A percentile compares a stretch with the other conserved stretches of the same genome.
Conservation (phyloP, 306 rosid genomes). For the Erythrophleum fordii region DNA sequence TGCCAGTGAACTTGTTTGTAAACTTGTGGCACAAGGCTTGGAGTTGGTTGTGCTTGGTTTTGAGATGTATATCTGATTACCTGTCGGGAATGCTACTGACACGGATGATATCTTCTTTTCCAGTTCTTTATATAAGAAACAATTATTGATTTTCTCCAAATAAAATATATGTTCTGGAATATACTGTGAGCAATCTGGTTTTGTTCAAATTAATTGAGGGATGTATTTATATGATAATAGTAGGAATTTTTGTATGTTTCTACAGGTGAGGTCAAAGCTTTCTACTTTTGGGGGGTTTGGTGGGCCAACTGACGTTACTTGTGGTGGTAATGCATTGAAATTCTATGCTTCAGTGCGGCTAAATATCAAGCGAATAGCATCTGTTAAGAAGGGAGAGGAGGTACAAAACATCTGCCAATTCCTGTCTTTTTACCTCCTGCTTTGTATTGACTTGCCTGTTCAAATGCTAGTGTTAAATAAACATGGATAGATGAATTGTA, state of each 20-base stretch:
- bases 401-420: conserved; percentile 44
- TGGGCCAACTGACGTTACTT: conserved; percentile 82
- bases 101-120: conserved; percentile 5
- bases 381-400: conserved; percentile 90
- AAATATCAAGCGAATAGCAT: conserved; percentile 68
- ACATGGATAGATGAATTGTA: conserved; percentile 5
- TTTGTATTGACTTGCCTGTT: conserved; percentile 20
- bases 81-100: conserved; percentile 15
- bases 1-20: conserved; percentile 1
- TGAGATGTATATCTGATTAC: conserved; percentile 4
- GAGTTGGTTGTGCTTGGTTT: neutral
- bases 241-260: conserved; percentile 26
- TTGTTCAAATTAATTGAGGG: conserved; percentile 18
- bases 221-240: conserved; percentile 12
- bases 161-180: neutral
- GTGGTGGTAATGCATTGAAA: conserved; percentile 94
- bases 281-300: conserved; percentile 83
- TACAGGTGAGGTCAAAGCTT: conserved; percentile 80
- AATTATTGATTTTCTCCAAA: neutral
- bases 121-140: neutral
- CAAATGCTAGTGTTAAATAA: conserved; percentile 20
- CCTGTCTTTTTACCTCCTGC: neutral
- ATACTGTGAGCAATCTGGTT: neutral
- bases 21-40: conserved; percentile 17
- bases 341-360: conserved; percentile 93